Evolutionary conservation across 176 grass and related monocot species (phyloP).

Genomic region (Miscanthus lutarioriparius): DNA sequence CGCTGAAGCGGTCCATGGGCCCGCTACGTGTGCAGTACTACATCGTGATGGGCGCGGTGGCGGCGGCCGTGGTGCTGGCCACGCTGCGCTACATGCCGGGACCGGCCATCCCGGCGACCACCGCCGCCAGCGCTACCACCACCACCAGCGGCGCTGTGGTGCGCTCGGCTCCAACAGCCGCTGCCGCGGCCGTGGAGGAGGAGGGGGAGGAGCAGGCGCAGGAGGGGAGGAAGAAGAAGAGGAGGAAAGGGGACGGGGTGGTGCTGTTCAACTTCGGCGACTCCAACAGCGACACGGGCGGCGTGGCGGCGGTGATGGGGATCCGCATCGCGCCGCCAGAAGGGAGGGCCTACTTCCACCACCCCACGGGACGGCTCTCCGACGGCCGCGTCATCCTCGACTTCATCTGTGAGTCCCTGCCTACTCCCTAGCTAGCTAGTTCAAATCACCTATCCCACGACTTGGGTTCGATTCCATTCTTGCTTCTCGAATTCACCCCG

Average conservation of each 20-base stretch:
- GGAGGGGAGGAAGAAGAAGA: neutral
- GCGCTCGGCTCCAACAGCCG: neutral
- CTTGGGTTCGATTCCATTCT: neutral
- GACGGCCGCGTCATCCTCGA: constrained; percentile 95
- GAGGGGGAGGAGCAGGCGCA: neutral
- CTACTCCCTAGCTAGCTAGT: neutral
- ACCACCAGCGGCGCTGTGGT: neutral
- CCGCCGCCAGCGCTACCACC: neutral
- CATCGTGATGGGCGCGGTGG: constrained; percentile 55
- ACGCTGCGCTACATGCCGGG: constrained; percentile 58
- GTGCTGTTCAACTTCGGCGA: constrained; percentile 89
- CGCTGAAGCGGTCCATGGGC: constrained; percentile 28
- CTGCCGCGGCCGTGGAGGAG: neutral
- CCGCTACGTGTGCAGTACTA: constrained; percentile 48
- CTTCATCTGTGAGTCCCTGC: constrained; percentile 70
- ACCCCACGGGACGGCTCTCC: constrained; percentile 60
- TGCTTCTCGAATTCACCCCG: neutral
- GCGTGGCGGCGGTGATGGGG: constrained; percentile 61
- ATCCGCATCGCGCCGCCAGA: constrained; percentile 54
- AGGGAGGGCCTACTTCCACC: constrained; percentile 58
- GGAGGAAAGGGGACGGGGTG: neutral
- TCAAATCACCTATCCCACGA: neutral
- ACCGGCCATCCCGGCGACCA: neutral
- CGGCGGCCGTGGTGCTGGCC: constrained; percentile 38
- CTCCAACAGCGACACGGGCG: constrained; percentile 88